Conservation (phyloP, 2,329 filamentous ascomycete genomes). For the Cryphonectria parasitica region DNA sequence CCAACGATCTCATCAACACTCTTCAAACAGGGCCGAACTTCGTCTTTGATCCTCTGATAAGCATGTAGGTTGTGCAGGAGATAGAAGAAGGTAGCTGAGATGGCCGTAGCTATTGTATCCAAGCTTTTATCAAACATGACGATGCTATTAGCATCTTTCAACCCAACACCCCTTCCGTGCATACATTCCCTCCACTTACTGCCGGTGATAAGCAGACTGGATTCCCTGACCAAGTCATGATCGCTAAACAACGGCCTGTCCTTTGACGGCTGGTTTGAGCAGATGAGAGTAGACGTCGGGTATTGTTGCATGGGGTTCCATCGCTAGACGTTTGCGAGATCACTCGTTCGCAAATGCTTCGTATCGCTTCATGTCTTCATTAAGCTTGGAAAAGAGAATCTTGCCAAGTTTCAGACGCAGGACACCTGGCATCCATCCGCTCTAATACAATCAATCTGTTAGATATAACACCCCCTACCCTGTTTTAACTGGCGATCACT, state of each 20-base stretch:
- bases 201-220: not conserved
- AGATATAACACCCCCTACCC: too few relatives aligned
- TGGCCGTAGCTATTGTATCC: not conserved
- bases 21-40: not conserved
- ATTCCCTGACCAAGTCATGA: not conserved
- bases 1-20: not conserved
- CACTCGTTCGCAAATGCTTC: not conserved
- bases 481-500: too few relatives aligned
- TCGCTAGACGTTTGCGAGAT: not conserved
- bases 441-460: not conserved
- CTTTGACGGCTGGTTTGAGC: not conserved
- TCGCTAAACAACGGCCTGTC: not conserved
- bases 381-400: not conserved
- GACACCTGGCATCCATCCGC: too few relatives aligned
- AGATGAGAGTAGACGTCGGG: not conserved
- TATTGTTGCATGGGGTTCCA: not conserved
- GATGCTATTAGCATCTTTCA: too few relatives aligned
- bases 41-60: not conserved
- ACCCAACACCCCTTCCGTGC: not conserved
- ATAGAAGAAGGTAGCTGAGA: not conserved
- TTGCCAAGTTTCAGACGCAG: too few relatives aligned
- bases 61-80: not conserved
- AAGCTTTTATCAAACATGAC: not conserved
- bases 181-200: not conserved
- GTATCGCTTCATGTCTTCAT: not conserved